Base-by-base conservation (phyloP, 495 filamentous ascomycete species). In the Aspergillus baeticus region DNA sequence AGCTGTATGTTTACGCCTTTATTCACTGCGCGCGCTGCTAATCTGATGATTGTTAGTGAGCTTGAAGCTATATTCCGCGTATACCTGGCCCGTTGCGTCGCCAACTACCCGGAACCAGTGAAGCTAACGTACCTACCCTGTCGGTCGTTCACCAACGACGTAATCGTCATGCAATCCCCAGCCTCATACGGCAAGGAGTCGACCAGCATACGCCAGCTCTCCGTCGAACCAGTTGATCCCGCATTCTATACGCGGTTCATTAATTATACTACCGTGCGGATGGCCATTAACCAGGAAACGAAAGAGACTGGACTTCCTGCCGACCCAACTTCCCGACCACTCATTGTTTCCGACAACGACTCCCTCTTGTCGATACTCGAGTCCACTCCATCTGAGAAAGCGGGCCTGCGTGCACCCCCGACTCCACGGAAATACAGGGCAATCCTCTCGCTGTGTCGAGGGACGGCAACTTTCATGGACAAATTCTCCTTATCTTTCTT, bases 331-430 rank as follows among this genome's bases (percentile, higher is more conserved):
- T 31, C 58, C 6, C 46, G 34, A 31, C 46, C 39, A 0, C 47
- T 60, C 21, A n/a, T 55, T 15, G 58, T 60, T 6, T 56, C 52
- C 3, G 48, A 60, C 29, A 13, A 14, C 1, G 11, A 31, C 7
- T 47, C 56, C 5, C 60, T 74, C 82, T 22, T 64, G 85, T 49
- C 35, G 3, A 49, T 56, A 7, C 42, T 55, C 10, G 15, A 38
- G 3, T 23, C 42, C 20, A 6, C 51, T 5, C 34, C 29, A 2
- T 39, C 34, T 3, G 10, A 48, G 20, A 55, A 43, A 23, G 8
- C 13, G 6, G 14, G 10, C 15, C 11, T 38, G 5, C 36, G 41
- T 44, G 17, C 10, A 15, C 13, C 41, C 10, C 13, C 20, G 8
- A 17, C 18, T 44, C 18, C 22, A 6, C 17, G 20, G 18, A 44